phyloP scores from a whole-genome alignment of 371 early-diverging fungal genomes.

The Mortierella sp. region DNA sequence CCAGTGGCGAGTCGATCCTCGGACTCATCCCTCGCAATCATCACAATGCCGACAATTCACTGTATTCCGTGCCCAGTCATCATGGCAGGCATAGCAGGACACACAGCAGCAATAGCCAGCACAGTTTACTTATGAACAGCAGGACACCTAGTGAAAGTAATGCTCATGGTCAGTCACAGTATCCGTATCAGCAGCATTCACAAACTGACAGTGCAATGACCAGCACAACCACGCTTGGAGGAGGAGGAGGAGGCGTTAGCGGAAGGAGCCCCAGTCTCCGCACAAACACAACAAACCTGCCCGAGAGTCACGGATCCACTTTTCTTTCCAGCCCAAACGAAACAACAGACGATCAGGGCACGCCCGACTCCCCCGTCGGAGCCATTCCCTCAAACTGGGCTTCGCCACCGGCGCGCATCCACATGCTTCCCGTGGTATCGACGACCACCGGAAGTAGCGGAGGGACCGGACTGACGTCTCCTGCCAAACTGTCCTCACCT shows the following conservation, averaged over 20 bases:
- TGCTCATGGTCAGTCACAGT: conserved; percentile 10
- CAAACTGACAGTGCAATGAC: conserved; percentile 1
- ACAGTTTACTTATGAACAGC: conserved; percentile 32
- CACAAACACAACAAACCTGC: conserved; percentile 13
- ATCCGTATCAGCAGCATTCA: conserved; percentile 1
- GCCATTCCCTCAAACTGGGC: conserved; percentile 29
- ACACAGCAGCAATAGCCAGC: conserved; percentile 34
- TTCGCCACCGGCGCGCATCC: conserved; percentile 34
- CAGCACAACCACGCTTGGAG: not conserved
- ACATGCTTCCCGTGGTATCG: conserved; percentile 20
- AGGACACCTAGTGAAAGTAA: conserved; percentile 40
- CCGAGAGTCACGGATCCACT: conserved; percentile 39
- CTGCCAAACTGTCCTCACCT: conserved; percentile 37
- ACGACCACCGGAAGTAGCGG: conserved; percentile 37
- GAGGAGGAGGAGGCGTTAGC: too few species aligned
- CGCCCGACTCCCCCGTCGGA: conserved; percentile 25
- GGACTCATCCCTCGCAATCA: conserved; percentile 25
- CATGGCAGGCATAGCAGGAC: conserved; percentile 27
- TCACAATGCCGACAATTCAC: conserved; percentile 15
- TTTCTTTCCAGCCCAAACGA: conserved; percentile 41
- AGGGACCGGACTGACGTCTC: conserved; percentile 29
- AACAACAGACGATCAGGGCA: conserved; percentile 20
- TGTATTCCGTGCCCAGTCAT: not conserved
- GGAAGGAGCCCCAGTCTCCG: conserved; percentile 11
- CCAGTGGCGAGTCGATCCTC: conserved; percentile 15